These are phyloP conservation scores for Fulvia fulva DNA, from an alignment of 2,329 filamentous ascomycete genomes.

Conservation along the genomic window DNA sequence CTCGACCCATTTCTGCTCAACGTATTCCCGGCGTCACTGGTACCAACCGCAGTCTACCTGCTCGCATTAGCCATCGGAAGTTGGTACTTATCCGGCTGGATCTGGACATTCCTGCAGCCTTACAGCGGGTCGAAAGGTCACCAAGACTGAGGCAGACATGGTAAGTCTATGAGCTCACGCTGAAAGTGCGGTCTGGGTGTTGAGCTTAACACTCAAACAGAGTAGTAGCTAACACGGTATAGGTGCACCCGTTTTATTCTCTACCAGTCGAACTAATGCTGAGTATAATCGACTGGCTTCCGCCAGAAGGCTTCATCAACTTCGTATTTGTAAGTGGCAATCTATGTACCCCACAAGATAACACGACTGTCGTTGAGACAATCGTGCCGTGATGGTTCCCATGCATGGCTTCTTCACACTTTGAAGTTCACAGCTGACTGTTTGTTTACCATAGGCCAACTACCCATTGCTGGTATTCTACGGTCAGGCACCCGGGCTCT, in stretches of 20 bases:
- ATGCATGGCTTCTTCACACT: too few species aligned
- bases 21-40: constrained; percentile 71
- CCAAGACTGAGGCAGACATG: constrained; percentile 20
- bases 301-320: constrained; percentile 40
- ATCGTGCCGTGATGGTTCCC: too few species aligned
- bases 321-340: constrained; percentile 39
- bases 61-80: constrained; percentile 54
- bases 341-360: too few species aligned
- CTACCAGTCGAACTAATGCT: constrained; percentile 48
- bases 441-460: constrained; percentile 23
- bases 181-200: neutral
- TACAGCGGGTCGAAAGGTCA: constrained; percentile 21
- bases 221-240: constrained; percentile 4
- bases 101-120: constrained; percentile 35
- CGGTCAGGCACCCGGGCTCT: constrained; percentile 35
- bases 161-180: neutral
- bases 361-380: too few species aligned
- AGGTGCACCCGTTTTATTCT: constrained; percentile 34
- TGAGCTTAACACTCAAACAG: neutral
- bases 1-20: constrained; percentile 83
- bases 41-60: constrained; percentile 69
- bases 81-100: constrained; percentile 48
- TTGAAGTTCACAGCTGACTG: too few species aligned
- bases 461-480: constrained; percentile 42
- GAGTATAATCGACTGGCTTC: constrained; percentile 41